phyloP scores from a whole-genome alignment of 1,284 basidiomycete genomes.

The Ustilago tritici region DNA sequence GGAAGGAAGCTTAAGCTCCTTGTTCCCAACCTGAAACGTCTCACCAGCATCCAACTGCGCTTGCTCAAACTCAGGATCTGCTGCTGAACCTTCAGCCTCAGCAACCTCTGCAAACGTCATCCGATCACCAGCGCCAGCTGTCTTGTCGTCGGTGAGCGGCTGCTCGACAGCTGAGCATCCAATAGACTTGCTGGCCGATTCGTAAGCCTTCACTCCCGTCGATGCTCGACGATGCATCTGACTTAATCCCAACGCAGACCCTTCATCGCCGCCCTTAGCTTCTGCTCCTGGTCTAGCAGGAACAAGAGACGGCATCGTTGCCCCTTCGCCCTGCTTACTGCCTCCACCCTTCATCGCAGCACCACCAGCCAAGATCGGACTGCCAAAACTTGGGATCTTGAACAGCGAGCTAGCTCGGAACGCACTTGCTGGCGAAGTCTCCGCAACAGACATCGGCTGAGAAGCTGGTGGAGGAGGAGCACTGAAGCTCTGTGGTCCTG shows the following conservation, averaged over 20 bases:
- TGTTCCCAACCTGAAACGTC: slow-evolving; percentile 21
- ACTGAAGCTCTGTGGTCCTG: slow-evolving; percentile 57
- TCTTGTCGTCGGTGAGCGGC: background rate
- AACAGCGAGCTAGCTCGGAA: slow-evolving; percentile 41
- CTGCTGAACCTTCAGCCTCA: slow-evolving; percentile 29
- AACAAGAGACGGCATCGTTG: slow-evolving; percentile 12
- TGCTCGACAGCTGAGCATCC: background rate
- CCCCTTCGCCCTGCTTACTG: background rate
- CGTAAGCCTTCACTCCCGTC: background rate
- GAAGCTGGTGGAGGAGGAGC: slow-evolving; percentile 36
- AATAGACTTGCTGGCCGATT: background rate
- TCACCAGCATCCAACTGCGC: slow-evolving; percentile 30
- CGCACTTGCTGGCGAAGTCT: slow-evolving; percentile 30
- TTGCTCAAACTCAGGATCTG: slow-evolving; percentile 20
- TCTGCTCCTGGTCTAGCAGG: slow-evolving; percentile 8
- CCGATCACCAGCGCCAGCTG: background rate
- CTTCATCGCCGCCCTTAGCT: background rate
- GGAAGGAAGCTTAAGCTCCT: slow-evolving; percentile 27
- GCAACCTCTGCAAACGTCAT: slow-evolving; percentile 27
- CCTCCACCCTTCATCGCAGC: background rate
- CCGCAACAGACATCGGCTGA: slow-evolving; percentile 9
- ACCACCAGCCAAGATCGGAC: slow-evolving; percentile 19
- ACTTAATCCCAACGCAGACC: slow-evolving; percentile 20
- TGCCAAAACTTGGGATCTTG: slow-evolving; percentile 47
- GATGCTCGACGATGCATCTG: slow-evolving; percentile 5